phyloP scores from a whole-genome alignment of 768 basidiomycete genomes.

The Hericium rajendrae region DNA sequence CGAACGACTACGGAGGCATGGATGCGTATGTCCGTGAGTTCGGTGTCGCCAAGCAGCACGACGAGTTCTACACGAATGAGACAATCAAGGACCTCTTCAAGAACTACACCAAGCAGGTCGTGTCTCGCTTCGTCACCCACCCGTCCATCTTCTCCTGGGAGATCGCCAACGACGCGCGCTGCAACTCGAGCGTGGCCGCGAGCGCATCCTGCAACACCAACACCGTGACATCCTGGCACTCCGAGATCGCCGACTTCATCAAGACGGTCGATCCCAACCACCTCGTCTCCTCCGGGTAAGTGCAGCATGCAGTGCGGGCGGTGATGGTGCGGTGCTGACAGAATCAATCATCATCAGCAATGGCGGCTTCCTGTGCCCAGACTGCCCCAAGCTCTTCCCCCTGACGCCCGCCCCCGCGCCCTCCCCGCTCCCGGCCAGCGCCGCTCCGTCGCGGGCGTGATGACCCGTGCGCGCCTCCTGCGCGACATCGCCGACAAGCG shows the following conservation, averaged over 20 bases:
- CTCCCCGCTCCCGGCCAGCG: conserved; percentile 10
- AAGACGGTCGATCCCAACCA: conserved; percentile 25
- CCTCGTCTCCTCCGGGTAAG: conserved; percentile 25
- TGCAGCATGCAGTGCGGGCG: neutral
- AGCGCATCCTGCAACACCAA: conserved; percentile 18
- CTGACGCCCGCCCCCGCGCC: conserved; percentile 9
- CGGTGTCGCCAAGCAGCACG: conserved; percentile 22
- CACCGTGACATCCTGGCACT: conserved; percentile 23
- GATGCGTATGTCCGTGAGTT: conserved; percentile 28
- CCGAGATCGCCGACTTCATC: conserved; percentile 18
- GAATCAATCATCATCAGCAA: conserved; percentile 1
- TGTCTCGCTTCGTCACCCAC: conserved; percentile 7
- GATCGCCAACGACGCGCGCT: conserved; percentile 15
- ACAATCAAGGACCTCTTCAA: conserved; percentile 17
- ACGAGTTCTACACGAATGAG: conserved; percentile 28
- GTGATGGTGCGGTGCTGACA: neutral
- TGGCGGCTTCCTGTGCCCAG: conserved; percentile 26
- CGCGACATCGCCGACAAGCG: conserved; percentile 11
- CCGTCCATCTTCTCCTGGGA: conserved; percentile 11
- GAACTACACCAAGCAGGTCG: conserved; percentile 4
- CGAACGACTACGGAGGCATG: conserved; percentile 27
- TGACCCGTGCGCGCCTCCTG: conserved; percentile 13
- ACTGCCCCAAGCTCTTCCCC: conserved; percentile 23
- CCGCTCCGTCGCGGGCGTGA: conserved; percentile 5
- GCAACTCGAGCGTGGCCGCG: conserved; percentile 5